Evolutionary conservation across 768 basidiomycete species (phyloP).

Genomic region (Mycena haematopus): DNA sequence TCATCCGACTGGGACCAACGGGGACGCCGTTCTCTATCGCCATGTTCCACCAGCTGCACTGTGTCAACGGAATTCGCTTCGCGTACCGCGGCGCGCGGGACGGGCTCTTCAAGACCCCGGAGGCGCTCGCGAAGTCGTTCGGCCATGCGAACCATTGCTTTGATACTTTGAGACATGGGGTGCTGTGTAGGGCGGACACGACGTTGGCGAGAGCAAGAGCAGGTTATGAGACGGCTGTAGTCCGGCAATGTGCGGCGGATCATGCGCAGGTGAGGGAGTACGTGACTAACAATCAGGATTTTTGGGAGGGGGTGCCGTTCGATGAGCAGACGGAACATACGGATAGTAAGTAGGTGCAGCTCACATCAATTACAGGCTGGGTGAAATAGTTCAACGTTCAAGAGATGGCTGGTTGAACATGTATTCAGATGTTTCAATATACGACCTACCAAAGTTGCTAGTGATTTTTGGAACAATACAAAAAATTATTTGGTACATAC

Average conservation of each 20-base stretch:
- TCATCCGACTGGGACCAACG: constrained; percentile 30
- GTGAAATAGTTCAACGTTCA: no score
- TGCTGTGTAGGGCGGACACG: constrained; percentile 27
- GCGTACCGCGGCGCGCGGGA: constrained; percentile 25
- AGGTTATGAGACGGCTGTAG: background rate
- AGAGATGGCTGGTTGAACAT: no score
- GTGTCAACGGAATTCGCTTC: constrained; percentile 34
- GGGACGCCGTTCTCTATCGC: constrained; percentile 34
- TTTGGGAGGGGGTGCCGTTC: background rate
- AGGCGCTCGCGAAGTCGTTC: constrained; percentile 16
- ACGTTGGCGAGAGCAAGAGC: constrained; percentile 11
- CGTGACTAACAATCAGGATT: background rate
- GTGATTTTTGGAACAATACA: no score
- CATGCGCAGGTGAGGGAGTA: background rate
- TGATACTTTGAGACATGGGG: constrained; percentile 24
- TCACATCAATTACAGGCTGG: background rate
- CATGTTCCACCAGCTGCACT: constrained; percentile 41
- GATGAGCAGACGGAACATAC: background rate
- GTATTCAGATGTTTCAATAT: no score
- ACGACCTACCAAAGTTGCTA: no score
- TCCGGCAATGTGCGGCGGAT: background rate
- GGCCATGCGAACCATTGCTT: constrained; percentile 30
- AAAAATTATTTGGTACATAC: no score
- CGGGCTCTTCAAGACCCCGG: constrained; percentile 21
- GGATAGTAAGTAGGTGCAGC: background rate